A percentile compares a stretch with the other conserved stretches of the same genome.
These are phyloP conservation scores for Cryptococcus floricola DNA, from an alignment of 1,284 basidiomycete genomes.

Conservation along the genomic window DNA sequence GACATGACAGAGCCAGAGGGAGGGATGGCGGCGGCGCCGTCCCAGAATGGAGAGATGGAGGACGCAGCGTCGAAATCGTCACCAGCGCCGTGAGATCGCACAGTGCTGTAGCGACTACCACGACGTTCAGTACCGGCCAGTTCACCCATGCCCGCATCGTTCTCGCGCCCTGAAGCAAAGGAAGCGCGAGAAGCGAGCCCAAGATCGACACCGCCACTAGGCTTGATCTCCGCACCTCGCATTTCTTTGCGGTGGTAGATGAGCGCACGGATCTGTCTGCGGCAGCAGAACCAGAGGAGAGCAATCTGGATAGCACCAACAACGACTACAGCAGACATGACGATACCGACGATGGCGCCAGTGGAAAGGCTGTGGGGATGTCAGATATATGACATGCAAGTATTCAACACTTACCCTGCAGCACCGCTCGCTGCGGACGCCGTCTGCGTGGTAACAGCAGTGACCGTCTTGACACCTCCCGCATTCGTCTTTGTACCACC, in stretches of 20 bases:
- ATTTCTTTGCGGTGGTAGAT: conserved; percentile 30
- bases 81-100: background rate
- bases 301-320: conserved; percentile 29
- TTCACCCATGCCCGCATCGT: background rate
- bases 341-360: conserved; percentile 42
- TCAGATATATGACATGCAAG: background rate
- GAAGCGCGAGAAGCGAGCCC: conserved; percentile 11
- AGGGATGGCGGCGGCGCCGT: conserved; percentile 4
- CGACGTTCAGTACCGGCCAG: background rate
- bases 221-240: conserved; percentile 22
- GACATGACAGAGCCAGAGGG: conserved; percentile 1
- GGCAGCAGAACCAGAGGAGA: conserved; percentile 42
- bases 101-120: background rate
- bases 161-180: background rate
- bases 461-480: conserved; percentile 34
- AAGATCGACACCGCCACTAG: conserved; percentile 32
- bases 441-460: conserved; percentile 26
- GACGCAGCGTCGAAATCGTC: conserved; percentile 12
- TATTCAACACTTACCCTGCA: background rate
- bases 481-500: conserved; percentile 9
- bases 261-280: conserved; percentile 27
- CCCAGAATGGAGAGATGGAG: conserved; percentile 39
- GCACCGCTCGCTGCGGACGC: conserved; percentile 17
- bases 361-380: conserved; percentile 21
- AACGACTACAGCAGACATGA: conserved; percentile 29